Conservation (phyloP, 495 filamentous ascomycete species). For the Hyaloscypha variabilis region DNA sequence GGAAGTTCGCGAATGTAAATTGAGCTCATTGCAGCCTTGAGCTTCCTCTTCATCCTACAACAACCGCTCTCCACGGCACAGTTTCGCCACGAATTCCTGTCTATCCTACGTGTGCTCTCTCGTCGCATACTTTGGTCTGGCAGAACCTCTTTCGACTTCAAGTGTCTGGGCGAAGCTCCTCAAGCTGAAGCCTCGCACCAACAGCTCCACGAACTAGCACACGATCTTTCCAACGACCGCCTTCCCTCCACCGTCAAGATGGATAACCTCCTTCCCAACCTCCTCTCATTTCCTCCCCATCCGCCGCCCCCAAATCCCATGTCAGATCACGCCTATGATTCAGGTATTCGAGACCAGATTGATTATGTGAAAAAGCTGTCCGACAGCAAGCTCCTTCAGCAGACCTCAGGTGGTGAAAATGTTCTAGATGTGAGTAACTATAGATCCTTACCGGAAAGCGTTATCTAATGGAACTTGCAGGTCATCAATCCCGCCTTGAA, state of each 20-base stretch:
- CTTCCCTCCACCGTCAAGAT: conserved; percentile 23
- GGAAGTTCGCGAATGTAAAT: conserved; percentile 6
- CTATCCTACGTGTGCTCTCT: background rate
- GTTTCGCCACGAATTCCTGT: background rate
- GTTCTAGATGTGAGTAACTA: conserved; percentile 37
- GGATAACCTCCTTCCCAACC: conserved; percentile 39
- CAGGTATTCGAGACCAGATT: conserved; percentile 36
- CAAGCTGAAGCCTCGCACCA: background rate
- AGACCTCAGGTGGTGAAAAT: conserved; percentile 38
- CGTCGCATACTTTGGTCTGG: background rate
- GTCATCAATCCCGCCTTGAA: conserved; percentile 33
- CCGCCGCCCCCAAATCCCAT: conserved; percentile 38
- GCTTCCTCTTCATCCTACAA: background rate
- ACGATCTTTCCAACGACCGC: background rate
- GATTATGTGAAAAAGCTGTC: conserved; percentile 35
- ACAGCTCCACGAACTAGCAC: background rate
- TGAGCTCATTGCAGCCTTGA: conserved; percentile 16
- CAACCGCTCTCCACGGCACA: background rate
- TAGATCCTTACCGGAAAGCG: background rate
- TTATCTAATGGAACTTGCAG: conserved; percentile 20
- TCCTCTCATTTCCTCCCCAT: conserved; percentile 45
- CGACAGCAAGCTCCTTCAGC: conserved; percentile 32
- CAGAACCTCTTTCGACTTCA: background rate
- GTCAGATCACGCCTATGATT: conserved; percentile 40
- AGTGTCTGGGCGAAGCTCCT: background rate